Conservation (phyloP, 176 grass and related monocot species). For the Cenchrus fungigraminus region DNA sequence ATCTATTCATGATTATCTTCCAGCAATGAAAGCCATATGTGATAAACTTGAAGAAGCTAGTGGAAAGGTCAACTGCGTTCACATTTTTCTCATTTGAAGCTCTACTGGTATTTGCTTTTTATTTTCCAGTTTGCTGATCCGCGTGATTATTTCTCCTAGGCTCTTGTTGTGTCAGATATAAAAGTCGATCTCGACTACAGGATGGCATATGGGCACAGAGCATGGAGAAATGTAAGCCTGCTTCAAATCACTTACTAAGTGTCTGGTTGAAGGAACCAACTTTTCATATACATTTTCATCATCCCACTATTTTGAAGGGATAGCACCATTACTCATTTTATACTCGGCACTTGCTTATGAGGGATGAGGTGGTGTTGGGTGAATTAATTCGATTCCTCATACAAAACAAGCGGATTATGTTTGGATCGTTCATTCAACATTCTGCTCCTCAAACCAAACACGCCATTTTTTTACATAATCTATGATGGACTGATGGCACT, state of each 20-base stretch:
- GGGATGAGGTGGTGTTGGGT: background rate
- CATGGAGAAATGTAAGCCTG: constrained; percentile 88
- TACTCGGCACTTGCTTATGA: background rate
- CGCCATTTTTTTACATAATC: constrained; percentile 16
- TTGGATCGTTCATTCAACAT: constrained; percentile 17
- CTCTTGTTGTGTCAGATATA: constrained; percentile 88
- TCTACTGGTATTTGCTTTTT: constrained; percentile 31
- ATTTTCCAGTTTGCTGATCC: constrained; percentile 40
- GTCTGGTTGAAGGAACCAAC: background rate
- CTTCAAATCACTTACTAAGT: background rate
- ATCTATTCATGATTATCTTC: constrained; percentile 78
- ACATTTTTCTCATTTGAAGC: background rate
- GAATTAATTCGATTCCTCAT: constrained; percentile 1
- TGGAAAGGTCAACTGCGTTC: constrained; percentile 62
- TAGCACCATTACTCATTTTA: background rate
- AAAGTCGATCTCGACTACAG: constrained; percentile 86
- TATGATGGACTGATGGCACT: constrained; percentile 34
- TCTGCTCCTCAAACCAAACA: constrained; percentile 1
- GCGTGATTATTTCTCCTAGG: constrained; percentile 53
- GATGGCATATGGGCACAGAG: constrained; percentile 74
- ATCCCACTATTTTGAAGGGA: background rate
- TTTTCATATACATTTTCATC: background rate
- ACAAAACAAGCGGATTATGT: background rate
- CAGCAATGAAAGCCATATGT: constrained; percentile 96
- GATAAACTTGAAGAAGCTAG: constrained; percentile 88